Base-by-base conservation (phyloP, 1,284 basidiomycete species). In the Marasmius sp. region DNA sequence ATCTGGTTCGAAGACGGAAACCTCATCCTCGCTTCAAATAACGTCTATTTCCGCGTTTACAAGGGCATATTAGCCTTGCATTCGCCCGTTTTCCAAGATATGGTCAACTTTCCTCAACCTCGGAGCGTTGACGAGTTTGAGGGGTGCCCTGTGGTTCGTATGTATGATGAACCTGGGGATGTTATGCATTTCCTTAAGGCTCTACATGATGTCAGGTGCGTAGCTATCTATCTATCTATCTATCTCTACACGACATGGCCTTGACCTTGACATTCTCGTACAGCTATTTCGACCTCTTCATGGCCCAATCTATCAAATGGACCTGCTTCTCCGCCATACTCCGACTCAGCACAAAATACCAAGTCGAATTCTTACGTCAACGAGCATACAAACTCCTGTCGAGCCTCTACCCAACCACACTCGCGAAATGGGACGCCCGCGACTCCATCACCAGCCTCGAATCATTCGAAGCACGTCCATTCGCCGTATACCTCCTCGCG, bases 261-360 rank as follows among this genome's bases (percentile, higher is more conserved):
- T 11, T 56, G 18, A 38, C 16, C 16, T n/a, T n/a, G n/a, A n/a
- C n/a, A n/a, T n/a, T 58, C 39, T n/a, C 27, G 27, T 5, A 22
- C 45, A 63, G 62, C 14, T 63, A 60, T 33, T 63, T 60, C n/a
- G 62, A 63, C 48, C 22, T 59, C 18, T 53, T 18, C n/a, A 47
- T 47, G 11, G 16, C 62, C 34, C 49, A 56, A 22, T 43, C 58
- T 5, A 62, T 38, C 38, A 56, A 60, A 55, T 54, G 61, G 50
- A 57, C 61, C 50, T 59, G 41, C 16, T 18, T 63, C 55, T 62
- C 60, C 36, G 68, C 66, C 3, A 60, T 72, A n/a, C 64, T 74
- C 37, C 70, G 71, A 16, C 67, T 74, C 1, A 69, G 67, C 54
- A 67, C 68, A 33, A 74, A 74, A 59, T 74, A 74, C 54, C 67